Base-by-base conservation (phyloP, 2,329 filamentous ascomycete species). In the Colletotrichum sp. region DNA sequence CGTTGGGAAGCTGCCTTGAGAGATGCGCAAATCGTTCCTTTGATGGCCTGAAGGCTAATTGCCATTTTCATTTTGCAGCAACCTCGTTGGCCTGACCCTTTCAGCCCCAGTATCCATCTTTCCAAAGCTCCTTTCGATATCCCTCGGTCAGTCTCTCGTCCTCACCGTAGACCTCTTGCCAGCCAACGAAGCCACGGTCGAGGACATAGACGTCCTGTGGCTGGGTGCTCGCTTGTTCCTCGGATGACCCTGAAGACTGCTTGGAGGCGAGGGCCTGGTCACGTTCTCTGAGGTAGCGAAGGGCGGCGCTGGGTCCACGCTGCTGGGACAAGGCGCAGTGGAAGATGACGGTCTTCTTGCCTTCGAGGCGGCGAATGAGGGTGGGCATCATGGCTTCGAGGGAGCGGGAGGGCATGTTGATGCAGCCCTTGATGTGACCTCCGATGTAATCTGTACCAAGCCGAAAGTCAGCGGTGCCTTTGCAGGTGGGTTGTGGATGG, bases 281-380 rank as follows among this genome's bases (percentile, higher is more conserved):
- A 62, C 92, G 88, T 85, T 96, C 94, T 43, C 94, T 88, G 76
- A 96, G 79, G 83, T 98, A 98, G 80, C 90, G 89, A 79, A 98
- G 85, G 5, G 97, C 97, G 5, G 96, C 96, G 66, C 91, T 91
- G 0, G 97, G 97, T 0, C 97, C 97, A 1, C 97, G 90, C 86
- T 98, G 94, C 87, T 98, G 97, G 79, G 94, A 96, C 71, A 98
- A 88, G 21, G 95, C 94, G 85, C 97, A 99, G 86, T 99, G 97
- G 84, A 99, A 99, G 2, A 99, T 91, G 16, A 99, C 95, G 13
- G 90, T 93, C 71, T 97, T 91, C 84, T 95, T 96, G 81, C 93
- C 92, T 78, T 92, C 88, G 64, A 98, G 90, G 58, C 90, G 92
- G 72, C 95, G 92, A 15, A 98, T 89, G n/a, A 99, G 91, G 77